Evolutionary conservation across 805 yeast species (phyloP), one percentile per base, ranked within the genome.

Genomic region (Schwanniomyces sp.): DNA sequence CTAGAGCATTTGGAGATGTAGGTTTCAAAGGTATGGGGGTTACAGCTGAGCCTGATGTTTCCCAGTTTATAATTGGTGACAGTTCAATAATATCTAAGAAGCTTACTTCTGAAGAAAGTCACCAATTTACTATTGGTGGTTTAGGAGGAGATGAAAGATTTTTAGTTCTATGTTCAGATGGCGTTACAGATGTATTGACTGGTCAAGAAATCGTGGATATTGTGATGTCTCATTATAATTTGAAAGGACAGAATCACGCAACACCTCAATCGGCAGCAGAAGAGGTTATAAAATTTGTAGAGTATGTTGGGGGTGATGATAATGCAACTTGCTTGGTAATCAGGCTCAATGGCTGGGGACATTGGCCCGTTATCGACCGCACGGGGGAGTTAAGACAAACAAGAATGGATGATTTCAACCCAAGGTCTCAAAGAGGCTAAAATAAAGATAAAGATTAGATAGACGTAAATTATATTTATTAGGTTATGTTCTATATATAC

Each of bases 171-270:
- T 79, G 89, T 18, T 80, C 89, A 18, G 99, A 94, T 68, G 99
- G 99, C 5, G 86, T 94, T 7, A 82, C 96, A 1, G 86, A 86
- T 54, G 74, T 78, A 54, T 74, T 90, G 45, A 76, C 88, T 5
- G 97, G 92, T 67, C 98, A 94, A 69, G 99, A 94, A 67, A 75
- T 92, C 25, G 89, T 87, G 5, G 99, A 94, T 66, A 71, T 94
- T 18, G 80, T 91, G 10, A 89, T 85, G 71, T 73, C 83, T n/a
- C 81, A 88, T 24, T 71, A 74, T 52, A 79, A 79, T 54, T 78
- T 80, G 54, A 72, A 77, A 43, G 95, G 96, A n/a, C 75, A 81
- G 21, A 73, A 76, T 26, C 66, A 72, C 27, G 96, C 96, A 4
- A 81, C 91, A 0, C 96, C 98, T 0, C 96, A 88, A 57, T 79